Percentiles rank a stretch among this genome's conserved stretches.
phyloP scores from a whole-genome alignment of 257 asterid species.

The Dorcoceras hygrometricum region DNA sequence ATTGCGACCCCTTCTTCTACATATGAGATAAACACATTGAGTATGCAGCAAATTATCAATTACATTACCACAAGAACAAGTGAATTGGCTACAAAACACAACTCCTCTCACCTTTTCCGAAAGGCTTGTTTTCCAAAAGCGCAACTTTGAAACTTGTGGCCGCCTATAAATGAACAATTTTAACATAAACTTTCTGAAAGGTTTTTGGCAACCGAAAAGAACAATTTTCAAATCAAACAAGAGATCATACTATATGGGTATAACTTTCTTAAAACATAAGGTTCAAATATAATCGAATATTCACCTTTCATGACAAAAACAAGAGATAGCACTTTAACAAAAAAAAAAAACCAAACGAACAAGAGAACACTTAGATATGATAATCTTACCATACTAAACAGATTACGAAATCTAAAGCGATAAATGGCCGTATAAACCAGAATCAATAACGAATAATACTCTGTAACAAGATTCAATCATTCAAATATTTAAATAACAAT shows the following conservation, averaged over 20 bases:
- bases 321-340: background rate
- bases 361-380: background rate
- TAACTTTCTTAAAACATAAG: background rate
- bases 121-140: background rate
- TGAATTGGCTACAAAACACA: background rate
- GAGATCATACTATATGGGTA: background rate
- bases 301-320: background rate
- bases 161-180: background rate
- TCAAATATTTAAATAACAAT: too few species aligned
- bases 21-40: background rate
- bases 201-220: background rate
- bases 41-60: background rate
- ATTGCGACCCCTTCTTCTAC: conserved; percentile 21
- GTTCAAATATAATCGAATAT: background rate
- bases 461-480: background rate
- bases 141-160: background rate
- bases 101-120: background rate
- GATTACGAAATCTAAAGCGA: background rate
- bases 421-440: background rate
- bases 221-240: background rate
- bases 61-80: background rate
- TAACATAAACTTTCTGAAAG: background rate
- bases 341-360: too few species aligned
- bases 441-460: background rate
- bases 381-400: background rate